Percentiles rank a stretch among this genome's conserved stretches.
These are phyloP conservation scores for Saccharomycopsis fodiens DNA, from an alignment of 805 yeast genomes.

Conservation along the genomic window DNA sequence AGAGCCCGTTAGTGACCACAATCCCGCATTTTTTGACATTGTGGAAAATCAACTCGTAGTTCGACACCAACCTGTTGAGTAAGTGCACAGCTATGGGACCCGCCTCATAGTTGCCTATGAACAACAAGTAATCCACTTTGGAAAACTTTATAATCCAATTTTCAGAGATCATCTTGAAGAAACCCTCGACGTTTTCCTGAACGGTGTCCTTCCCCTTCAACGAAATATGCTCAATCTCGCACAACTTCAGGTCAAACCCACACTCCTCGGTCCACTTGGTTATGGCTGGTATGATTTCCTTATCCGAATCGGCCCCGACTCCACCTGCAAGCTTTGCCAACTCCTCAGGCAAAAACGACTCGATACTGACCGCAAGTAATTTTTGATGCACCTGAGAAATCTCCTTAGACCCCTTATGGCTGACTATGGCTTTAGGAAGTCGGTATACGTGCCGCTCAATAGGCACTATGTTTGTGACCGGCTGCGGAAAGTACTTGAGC, in stretches of 20 bases:
- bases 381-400: background rate
- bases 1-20: constrained; percentile 91
- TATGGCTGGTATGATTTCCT: background rate
- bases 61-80: constrained; percentile 60
- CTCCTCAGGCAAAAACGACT: constrained; percentile 13
- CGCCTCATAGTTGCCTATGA: constrained; percentile 90
- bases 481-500: background rate
- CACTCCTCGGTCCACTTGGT: background rate
- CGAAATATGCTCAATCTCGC: constrained; percentile 77
- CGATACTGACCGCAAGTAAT: constrained; percentile 11
- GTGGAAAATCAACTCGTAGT: constrained; percentile 33
- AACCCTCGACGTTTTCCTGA: constrained; percentile 73
- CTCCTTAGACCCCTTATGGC: background rate
- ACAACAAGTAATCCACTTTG: constrained; percentile 46
- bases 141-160: constrained; percentile 30
- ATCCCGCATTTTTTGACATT: constrained; percentile 51
- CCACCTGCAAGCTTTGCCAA: background rate
- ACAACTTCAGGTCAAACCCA: background rate
- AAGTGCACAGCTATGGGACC: constrained; percentile 82
- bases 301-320: background rate
- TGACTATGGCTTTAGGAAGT: background rate
- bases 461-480: constrained; percentile 10
- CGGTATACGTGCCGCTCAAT: constrained; percentile 20
- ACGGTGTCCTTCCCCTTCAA: constrained; percentile 90
- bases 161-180: constrained; percentile 50